Evolutionary conservation across 257 asterid genomes (phyloP), one percentile per base, ranked within the genome.

Genomic region (Euphrasia confusa): DNA sequence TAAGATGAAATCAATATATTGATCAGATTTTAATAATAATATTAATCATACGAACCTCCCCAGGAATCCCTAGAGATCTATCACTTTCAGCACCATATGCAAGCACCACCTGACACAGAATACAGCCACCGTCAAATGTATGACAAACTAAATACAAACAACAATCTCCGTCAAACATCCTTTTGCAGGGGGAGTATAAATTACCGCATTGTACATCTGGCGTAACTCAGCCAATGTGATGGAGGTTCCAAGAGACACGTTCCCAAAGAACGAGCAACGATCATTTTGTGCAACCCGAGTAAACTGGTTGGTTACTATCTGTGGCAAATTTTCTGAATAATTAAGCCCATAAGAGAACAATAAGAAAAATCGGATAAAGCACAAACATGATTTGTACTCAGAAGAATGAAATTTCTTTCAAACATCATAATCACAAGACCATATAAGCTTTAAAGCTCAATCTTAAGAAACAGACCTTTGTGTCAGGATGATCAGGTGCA

Each of bases 401-500:
- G 56, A 50, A 13, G 14, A 45, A 45, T 64, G 13, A 18, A 55
- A 44, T 52, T 7, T 42, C 2, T 3, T n/a, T 7, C 32, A 27
- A 61, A 27, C 33, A 52, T 8, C 57, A 72, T 4, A 61, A 52
- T 28, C 58, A 30, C 35, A 14, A 58, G 26, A 53, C 65, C 27
- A 10, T 7, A 53, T 26, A 11, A 35, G 72, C 61, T 26, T 5
- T 21, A 40, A n/a, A 57, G n/a, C 70, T 27, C 59, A 47, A n/a
- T 47, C 15, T 48, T 15, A 30, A 15, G 1, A 49, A 45, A 67
- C 5, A 4, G 48, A 86, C 99, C 99, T 89, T 93, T 4, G 99
- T 93, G 70, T 93, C 99, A 4, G 90, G 95, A 77, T 93, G 99
- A 74, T 93, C 99, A 67, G 99, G 99, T 52, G 97, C 97, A 24